These are phyloP conservation scores for Penicillium frequentans DNA, from an alignment of 2,329 filamentous ascomycete species.

Conservation along the genomic window DNA sequence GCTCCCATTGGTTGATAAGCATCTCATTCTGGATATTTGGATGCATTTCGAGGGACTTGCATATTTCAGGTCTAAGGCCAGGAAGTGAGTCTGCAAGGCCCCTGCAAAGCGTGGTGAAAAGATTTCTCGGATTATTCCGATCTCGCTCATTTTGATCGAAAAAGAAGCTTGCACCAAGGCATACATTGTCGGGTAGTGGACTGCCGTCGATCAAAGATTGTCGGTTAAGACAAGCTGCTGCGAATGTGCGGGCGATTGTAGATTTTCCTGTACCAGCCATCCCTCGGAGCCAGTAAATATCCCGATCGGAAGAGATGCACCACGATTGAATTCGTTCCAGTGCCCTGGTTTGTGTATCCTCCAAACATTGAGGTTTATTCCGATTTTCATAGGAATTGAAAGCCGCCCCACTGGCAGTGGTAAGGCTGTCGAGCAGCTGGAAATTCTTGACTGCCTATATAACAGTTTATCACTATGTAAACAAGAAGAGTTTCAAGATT, in stretches of 20 bases:
- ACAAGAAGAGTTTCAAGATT: no score
- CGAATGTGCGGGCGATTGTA: slow-evolving; percentile 31
- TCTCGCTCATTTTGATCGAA: slow-evolving; percentile 25
- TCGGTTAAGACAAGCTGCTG: background rate
- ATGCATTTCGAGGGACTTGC: background rate
- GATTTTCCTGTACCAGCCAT: slow-evolving; percentile 37
- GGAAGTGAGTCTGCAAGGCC: slow-evolving; percentile 11
- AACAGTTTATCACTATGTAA: background rate
- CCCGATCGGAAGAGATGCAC: background rate
- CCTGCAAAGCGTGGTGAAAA: slow-evolving; percentile 27
- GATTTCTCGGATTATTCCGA: slow-evolving; percentile 15
- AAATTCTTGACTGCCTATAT: background rate
- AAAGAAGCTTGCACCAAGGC: slow-evolving; percentile 33
- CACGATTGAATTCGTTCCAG: background rate
- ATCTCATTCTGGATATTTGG: background rate
- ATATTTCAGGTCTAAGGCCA: background rate
- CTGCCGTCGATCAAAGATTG: background rate
- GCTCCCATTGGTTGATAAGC: background rate
- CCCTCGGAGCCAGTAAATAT: slow-evolving; percentile 35
- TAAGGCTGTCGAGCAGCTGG: background rate
- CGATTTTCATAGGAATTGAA: background rate
- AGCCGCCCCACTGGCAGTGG: background rate
- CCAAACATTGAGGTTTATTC: background rate
- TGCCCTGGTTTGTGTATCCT: background rate
- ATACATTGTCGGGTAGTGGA: slow-evolving; percentile 1